A percentile compares a stretch with the other conserved stretches of the same genome.
These are phyloP conservation scores for Zymoseptoria pseudotritici DNA, from an alignment of 2,329 filamentous ascomycete genomes.

Conservation along the genomic window DNA sequence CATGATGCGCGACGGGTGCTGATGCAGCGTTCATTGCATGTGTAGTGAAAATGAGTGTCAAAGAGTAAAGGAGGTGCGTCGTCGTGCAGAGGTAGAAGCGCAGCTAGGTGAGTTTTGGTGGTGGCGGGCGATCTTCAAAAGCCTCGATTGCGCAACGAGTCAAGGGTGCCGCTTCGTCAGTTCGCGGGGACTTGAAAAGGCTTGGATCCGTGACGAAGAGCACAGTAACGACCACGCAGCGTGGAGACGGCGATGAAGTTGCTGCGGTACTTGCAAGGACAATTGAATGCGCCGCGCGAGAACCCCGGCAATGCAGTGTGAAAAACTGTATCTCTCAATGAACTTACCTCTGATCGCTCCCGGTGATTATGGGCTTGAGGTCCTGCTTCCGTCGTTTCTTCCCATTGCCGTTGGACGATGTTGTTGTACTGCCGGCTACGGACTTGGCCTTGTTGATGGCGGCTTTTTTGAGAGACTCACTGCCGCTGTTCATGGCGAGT, in stretches of 20 bases:
- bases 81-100: slow-evolving; percentile 1
- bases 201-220: background rate
- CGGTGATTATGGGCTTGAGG: slow-evolving; percentile 70
- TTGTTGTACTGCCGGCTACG: slow-evolving; percentile 37
- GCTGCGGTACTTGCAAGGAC: background rate
- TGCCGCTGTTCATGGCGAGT: slow-evolving; percentile 18
- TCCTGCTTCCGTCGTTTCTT: slow-evolving; percentile 70
- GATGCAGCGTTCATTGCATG: slow-evolving; percentile 8
- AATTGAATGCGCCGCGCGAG: background rate
- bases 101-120: slow-evolving; percentile 6
- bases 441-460: slow-evolving; percentile 61
- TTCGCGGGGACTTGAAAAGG: background rate
- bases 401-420: slow-evolving; percentile 25
- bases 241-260: background rate
- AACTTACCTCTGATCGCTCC: slow-evolving; percentile 42
- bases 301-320: background rate
- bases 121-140: background rate
- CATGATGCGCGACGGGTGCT: slow-evolving; percentile 11
- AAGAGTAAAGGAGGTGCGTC: background rate
- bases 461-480: slow-evolving; percentile 39
- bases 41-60: slow-evolving; percentile 1
- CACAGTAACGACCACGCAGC: background rate
- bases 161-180: slow-evolving; percentile 2
- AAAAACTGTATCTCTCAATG: background rate
- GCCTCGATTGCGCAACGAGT: background rate